A percentile compares a stretch with the other conserved stretches of the same genome.
phyloP scores from a whole-genome alignment of 2,329 filamentous ascomycete genomes.

The Cucurbitaria berberidis region DNA sequence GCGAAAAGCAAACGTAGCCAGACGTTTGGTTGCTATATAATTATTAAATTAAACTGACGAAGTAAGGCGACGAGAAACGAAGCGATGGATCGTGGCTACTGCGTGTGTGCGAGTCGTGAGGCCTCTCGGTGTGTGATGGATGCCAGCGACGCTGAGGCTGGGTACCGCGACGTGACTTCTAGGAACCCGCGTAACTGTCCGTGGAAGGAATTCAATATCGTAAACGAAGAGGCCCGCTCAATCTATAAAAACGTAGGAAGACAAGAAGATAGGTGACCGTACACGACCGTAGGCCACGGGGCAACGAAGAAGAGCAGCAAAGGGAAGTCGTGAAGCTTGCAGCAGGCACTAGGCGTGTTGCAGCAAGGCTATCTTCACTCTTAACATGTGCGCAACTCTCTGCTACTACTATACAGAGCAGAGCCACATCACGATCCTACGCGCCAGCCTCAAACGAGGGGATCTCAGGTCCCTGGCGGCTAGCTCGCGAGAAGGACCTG shows the following conservation, averaged over 20 bases:
- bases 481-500: conserved; percentile 35
- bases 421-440: conserved; percentile 38
- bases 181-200: conserved; percentile 22
- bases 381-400: conserved; percentile 34
- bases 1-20: conserved; percentile 37
- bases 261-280: conserved; percentile 16
- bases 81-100: conserved; percentile 34
- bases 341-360: conserved; percentile 28
- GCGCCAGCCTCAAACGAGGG: conserved; percentile 46
- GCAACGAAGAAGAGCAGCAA: conserved; percentile 15
- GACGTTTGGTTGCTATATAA: conserved; percentile 30
- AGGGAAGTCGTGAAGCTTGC: conserved; percentile 30
- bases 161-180: conserved; percentile 15
- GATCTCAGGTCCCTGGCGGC: conserved; percentile 39
- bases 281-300: conserved; percentile 33
- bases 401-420: conserved; percentile 27
- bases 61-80: conserved; percentile 18
- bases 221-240: conserved; percentile 44
- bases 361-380: conserved; percentile 42
- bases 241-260: conserved; percentile 25
- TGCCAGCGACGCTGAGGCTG: conserved; percentile 10
- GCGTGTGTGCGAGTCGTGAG: conserved; percentile 34
- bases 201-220: conserved; percentile 12
- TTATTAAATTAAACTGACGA: conserved; percentile 30
- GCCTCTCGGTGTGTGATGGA: conserved; percentile 18